Evolutionary conservation across 768 basidiomycete genomes (phyloP).

Genomic region (Phanerochaete sordida): DNA sequence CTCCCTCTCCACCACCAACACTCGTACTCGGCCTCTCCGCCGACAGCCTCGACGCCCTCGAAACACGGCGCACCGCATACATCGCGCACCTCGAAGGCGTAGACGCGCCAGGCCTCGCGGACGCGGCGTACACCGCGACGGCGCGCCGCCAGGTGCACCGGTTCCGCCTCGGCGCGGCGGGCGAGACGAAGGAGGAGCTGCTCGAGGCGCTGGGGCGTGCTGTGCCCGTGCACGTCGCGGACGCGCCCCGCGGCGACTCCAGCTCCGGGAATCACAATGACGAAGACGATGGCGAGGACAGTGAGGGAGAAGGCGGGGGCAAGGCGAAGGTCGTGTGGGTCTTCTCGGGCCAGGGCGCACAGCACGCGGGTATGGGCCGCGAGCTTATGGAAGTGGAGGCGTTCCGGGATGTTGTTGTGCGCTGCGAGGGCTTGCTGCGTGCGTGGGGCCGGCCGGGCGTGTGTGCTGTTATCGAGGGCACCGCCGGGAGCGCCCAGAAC

Average conservation of each 20-base stretch:
- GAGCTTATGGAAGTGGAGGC: slow-evolving; percentile 47
- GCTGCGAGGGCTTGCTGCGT: slow-evolving; percentile 51
- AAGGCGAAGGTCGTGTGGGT: slow-evolving; percentile 68
- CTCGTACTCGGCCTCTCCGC: slow-evolving; percentile 63
- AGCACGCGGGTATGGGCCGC: slow-evolving; percentile 62
- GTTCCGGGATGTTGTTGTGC: slow-evolving; percentile 52
- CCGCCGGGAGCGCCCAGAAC: background rate
- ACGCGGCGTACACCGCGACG: slow-evolving; percentile 66
- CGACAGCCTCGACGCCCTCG: slow-evolving; percentile 45
- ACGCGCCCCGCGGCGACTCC: too few relatives aligned
- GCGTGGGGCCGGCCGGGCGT: slow-evolving; percentile 50
- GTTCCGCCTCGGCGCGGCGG: slow-evolving; percentile 49
- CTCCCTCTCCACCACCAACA: slow-evolving; percentile 4
- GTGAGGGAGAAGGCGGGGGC: too few relatives aligned
- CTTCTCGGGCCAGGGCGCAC: slow-evolving; percentile 72
- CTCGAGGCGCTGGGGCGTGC: slow-evolving; percentile 38
- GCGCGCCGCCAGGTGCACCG: slow-evolving; percentile 58
- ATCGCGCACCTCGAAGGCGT: slow-evolving; percentile 41
- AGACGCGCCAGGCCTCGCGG: slow-evolving; percentile 30
- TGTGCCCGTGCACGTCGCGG: slow-evolving; percentile 27
- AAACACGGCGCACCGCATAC: slow-evolving; percentile 43
- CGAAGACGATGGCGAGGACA: too few relatives aligned
- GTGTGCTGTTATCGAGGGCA: slow-evolving; percentile 18
- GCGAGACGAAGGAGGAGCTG: slow-evolving; percentile 42
- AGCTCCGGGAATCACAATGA: too few relatives aligned